Base-by-base conservation (phyloP, 495 filamentous ascomycete genomes). In the Peziza echinospora region DNA sequence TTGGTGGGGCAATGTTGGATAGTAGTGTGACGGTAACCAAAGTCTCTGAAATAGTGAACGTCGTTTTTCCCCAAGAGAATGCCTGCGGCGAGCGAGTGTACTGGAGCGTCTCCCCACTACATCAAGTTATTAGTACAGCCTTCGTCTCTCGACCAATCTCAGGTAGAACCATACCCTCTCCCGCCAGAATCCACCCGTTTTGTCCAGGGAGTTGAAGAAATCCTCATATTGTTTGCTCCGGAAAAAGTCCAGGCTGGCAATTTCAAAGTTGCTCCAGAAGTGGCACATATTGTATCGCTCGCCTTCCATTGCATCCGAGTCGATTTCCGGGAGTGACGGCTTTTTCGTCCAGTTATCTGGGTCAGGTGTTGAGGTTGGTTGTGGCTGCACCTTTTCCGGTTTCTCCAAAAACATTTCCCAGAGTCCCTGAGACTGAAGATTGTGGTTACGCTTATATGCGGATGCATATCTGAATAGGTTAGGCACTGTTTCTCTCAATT, bases 201-300 rank as follows among this genome's bases (percentile, higher is more conserved):
- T 76, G 58, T 99, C 89, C 89, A 99, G 93, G 81, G 92, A 92
- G 55, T 94, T 71, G 67, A 99, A 99, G 66, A 99, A 96, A 42
- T 94, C 89, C 60, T 91, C 82, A 61, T 99, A 99, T 54, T 78
- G 77, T 63, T 92, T 84, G 66, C 84, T 93, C 53, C 89, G 75
- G 73, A 94, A 94, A 70, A 83, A 99, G 67, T 82, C 79, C 45
- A 99, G 70, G 46, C 78, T 75, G 17, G 89, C 89, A 64, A 99
- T 99, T 65, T 99, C 89, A 49, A 99, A 99, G 61, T 99, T 99
- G 68, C 84, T 93, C 89, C 89, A 99, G 70, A 96, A 99, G 69
- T 99, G 89, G 64, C 89, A 99, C 89, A 99, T 99, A 68, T 99
- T 99, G 67, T 99, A 99, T 52, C 72, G 80, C 58, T 99, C 89